A percentile compares a stretch with the other conserved stretches of the same genome.
Conservation (phyloP, 129 eudicot genomes). For the Saussurea involucrata region DNA sequence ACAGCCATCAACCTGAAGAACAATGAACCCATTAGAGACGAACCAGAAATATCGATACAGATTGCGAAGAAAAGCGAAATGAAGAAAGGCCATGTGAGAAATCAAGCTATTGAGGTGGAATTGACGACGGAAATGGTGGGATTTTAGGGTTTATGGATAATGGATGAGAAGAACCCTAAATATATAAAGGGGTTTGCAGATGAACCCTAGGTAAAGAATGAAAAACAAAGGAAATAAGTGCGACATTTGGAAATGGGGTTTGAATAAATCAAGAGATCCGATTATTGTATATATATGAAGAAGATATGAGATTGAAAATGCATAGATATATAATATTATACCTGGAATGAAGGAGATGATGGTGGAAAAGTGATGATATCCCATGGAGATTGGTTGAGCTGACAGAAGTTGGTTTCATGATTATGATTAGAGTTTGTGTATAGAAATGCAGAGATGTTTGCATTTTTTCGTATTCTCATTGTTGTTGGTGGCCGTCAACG, state of each 20-base stretch:
- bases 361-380: conserved; percentile 51
- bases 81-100: conserved; percentile 14
- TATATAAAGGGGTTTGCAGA: not conserved
- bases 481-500: not conserved
- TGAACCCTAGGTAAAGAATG: conserved; percentile 31
- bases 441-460: conserved; percentile 31
- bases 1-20: conserved; percentile 16
- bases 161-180: conserved; percentile 2
- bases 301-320: not conserved
- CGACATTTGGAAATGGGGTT: not conserved
- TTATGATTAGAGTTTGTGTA: conserved; percentile 10
- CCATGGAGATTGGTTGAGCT: conserved; percentile 75
- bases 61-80: not conserved
- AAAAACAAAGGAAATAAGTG: not conserved
- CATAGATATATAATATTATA: not conserved
- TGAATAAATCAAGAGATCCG: conserved; percentile 3
- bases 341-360: conserved; percentile 28
- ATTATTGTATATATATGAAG: too few species aligned
- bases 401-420: conserved; percentile 33
- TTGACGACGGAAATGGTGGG: conserved; percentile 13
- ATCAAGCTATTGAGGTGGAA: conserved; percentile 7
- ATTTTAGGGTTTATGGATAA: conserved; percentile 21
- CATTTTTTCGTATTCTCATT: conserved; percentile 38
- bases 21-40: not conserved
- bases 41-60: not conserved